phyloP scores from a whole-genome alignment of 306 rosid species.

The Acacia crassicarpa region DNA sequence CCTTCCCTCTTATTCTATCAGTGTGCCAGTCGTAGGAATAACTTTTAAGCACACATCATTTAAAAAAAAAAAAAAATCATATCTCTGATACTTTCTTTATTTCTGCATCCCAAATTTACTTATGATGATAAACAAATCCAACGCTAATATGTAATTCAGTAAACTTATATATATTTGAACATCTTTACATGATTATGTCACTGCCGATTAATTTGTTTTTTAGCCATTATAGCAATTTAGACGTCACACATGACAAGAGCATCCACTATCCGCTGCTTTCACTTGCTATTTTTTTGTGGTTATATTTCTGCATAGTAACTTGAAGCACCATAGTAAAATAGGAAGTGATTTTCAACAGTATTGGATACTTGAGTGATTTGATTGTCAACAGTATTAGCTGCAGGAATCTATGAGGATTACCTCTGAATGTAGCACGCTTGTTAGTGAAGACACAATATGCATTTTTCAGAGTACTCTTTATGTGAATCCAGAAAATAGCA shows the following conservation, averaged over 20 bases:
- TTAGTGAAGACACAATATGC: constrained; percentile 40
- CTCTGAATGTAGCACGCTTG: constrained; percentile 63
- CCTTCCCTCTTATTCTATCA: background rate
- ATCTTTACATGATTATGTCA: background rate
- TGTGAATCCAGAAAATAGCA: constrained; percentile 45
- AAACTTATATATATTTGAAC: background rate
- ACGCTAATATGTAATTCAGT: background rate
- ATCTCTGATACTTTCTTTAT: background rate
- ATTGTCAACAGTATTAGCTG: background rate
- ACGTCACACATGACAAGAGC: constrained; percentile 1
- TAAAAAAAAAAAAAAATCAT: background rate
- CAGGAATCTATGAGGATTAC: constrained; percentile 36
- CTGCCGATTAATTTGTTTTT: background rate
- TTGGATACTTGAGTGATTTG: background rate
- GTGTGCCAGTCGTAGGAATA: background rate
- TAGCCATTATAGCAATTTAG: background rate
- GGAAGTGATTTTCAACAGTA: too few relatives aligned
- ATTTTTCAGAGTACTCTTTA: constrained; percentile 36
- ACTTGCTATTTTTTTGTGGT: background rate
- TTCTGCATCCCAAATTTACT: background rate
- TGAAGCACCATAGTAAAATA: background rate
- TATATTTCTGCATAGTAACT: constrained; percentile 14
- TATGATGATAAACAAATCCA: background rate
- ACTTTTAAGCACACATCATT: background rate
- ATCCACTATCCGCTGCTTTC: constrained; percentile 8